Percentiles rank a stretch among this genome's conserved stretches.
Conservation (phyloP, 768 basidiomycete species). For the Cubamyces lactineus region DNA sequence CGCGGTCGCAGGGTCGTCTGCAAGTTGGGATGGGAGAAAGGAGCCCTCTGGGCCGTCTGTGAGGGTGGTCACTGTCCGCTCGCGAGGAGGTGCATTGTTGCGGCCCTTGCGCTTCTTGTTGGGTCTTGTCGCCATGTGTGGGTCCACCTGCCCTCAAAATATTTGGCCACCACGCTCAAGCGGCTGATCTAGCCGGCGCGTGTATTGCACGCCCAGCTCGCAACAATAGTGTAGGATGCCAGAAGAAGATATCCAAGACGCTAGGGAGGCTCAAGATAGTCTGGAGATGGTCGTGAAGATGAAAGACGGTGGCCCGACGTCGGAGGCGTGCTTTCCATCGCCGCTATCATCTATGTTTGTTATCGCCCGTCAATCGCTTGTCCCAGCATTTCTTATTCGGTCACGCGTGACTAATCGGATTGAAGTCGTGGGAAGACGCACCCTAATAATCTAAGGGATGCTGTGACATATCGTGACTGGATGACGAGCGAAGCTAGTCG, state of each 20-base stretch:
- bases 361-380: background rate
- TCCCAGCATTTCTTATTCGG: background rate
- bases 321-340: too few species aligned
- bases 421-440: background rate
- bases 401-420: conserved; percentile 15
- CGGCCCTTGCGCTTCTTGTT: conserved; percentile 67
- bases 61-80: conserved; percentile 71
- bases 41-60: conserved; percentile 60
- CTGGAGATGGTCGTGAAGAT: too few species aligned
- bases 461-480: background rate
- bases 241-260: too few species aligned
- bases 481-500: background rate
- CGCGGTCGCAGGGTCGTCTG: conserved; percentile 19
- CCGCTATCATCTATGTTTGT: too few species aligned
- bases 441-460: too few species aligned
- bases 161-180: conserved; percentile 13
- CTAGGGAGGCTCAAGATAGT: too few species aligned
- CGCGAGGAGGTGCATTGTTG: conserved; percentile 55
- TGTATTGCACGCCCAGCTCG: background rate
- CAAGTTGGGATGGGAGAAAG: conserved; percentile 50
- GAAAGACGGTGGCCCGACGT: too few species aligned
- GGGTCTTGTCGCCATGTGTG: conserved; percentile 59
- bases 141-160: conserved; percentile 19
- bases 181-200: conserved; percentile 5
- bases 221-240: too few species aligned